Base-by-base conservation (phyloP, 352 stramenopile genomes). In the Phytopythium litorale region DNA sequence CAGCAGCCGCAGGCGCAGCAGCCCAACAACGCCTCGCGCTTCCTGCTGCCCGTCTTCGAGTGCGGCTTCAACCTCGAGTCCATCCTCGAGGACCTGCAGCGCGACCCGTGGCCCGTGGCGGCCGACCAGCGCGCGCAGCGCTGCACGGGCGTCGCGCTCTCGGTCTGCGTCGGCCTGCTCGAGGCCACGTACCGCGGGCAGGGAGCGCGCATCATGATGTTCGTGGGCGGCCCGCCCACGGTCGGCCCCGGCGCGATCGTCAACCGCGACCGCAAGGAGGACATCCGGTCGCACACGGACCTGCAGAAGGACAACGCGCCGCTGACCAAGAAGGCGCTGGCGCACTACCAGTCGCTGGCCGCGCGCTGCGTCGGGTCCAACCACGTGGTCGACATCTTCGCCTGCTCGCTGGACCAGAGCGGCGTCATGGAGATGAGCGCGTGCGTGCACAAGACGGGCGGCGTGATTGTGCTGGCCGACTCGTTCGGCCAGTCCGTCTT, bases 341-440 rank as follows among this genome's bases (percentile, higher is more conserved):
- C 82, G 65, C 96, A 99, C 76, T 99, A 99, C 79, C 84, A 97
- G 57, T 87, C 88, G 28, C 78, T 99, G 32, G 95, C 97, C 2
- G 87, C 97, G 54, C 89, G 95, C n/a, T 93, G 88, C 72, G 78
- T 96, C 62, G 70, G 81, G 19, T 94, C 87, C 55, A 97, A 86
- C 68, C 97, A 99, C 74, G 96, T 98, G 0, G 94, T 99, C 23
- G 98, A 99, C 75, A 92, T 99, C 43, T 99, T 99, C 78, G 97
- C 97, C 4, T 99, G 97, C 73, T 98, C 91, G 54, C 76, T 99
- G 46, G 97, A 99, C 83, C 92, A 98, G 72, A 92, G 88, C 63
- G 98, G 98, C 65, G 91, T 99, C 61, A 92, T 99, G 76, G 98
- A 99, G 79, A 99, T 99, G 97, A 93, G 94, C 55, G 81, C 88